Percentiles rank a stretch among this genome's conserved stretches.
Conservation (phyloP, 257 asterid genomes). For the Solanum dulcamara region DNA sequence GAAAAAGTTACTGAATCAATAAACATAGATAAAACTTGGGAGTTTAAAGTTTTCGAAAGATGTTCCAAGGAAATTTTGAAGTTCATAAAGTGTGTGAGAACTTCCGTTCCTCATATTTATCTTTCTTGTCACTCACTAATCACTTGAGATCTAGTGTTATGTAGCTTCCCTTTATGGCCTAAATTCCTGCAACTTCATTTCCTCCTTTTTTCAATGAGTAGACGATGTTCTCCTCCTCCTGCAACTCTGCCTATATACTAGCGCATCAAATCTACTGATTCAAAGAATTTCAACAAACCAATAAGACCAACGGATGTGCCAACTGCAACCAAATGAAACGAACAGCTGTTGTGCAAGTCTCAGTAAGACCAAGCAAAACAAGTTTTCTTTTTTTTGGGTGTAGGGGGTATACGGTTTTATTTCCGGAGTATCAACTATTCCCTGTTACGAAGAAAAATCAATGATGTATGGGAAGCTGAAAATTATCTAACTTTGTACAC, state of each 20-base stretch:
- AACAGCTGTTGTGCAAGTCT: background rate
- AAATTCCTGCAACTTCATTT: background rate
- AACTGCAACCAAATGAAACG: background rate
- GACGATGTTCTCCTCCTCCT: background rate
- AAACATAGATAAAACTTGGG: no score
- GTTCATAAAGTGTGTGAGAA: no score
- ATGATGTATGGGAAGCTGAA: background rate
- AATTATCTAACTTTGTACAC: background rate
- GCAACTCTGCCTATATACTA: background rate
- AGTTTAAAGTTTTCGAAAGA: no score
- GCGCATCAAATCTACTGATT: background rate
- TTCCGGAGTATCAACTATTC: background rate
- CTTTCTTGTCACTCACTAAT: background rate
- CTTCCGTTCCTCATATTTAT: background rate
- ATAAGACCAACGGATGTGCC: background rate
- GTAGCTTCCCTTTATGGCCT: background rate
- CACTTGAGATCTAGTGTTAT: background rate
- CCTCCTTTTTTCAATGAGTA: background rate
- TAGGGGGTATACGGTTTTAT: background rate
- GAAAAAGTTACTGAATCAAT: no score
- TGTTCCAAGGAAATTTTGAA: no score
- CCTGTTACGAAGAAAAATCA: background rate
- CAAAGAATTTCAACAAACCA: background rate
- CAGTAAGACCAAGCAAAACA: background rate
- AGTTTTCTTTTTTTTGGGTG: background rate